Conservation (phyloP, 129 eudicot genomes). For the Logfia minima region DNA sequence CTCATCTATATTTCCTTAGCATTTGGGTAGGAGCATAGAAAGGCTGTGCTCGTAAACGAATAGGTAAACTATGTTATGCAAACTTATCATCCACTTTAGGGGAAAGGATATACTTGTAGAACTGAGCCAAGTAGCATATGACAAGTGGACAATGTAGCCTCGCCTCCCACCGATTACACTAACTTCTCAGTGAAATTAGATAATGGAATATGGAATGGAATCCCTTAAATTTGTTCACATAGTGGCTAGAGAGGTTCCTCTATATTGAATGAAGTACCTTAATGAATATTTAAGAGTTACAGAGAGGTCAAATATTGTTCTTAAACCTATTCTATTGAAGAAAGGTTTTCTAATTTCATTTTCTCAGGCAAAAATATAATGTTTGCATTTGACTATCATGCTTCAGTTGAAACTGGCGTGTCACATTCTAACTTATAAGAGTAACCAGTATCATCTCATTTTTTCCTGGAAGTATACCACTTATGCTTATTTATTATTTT, state of each 20-base stretch:
- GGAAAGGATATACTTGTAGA: background rate
- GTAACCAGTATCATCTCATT: background rate
- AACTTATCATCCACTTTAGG: background rate
- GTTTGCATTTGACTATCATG: background rate
- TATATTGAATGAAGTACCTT: background rate
- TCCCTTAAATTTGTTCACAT: background rate
- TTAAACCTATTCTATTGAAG: background rate
- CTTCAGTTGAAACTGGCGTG: background rate
- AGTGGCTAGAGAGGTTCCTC: slow-evolving; percentile 9
- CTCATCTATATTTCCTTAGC: background rate
- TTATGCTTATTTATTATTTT: background rate
- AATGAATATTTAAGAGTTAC: background rate
- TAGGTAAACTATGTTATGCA: background rate
- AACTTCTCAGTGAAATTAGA: slow-evolving; percentile 7
- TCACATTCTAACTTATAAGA: background rate
- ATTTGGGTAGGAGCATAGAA: background rate
- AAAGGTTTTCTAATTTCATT: background rate
- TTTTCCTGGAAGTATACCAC: too few species aligned
- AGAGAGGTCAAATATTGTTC: background rate
- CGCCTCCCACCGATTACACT: background rate
- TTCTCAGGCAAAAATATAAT: background rate
- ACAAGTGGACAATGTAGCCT: background rate
- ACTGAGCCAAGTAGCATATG: background rate
- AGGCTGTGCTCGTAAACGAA: background rate
- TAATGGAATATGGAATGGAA: slow-evolving; percentile 14